phyloP scores from a whole-genome alignment of 2,329 filamentous ascomycete species.

The Rhynchosporium agropyri region DNA sequence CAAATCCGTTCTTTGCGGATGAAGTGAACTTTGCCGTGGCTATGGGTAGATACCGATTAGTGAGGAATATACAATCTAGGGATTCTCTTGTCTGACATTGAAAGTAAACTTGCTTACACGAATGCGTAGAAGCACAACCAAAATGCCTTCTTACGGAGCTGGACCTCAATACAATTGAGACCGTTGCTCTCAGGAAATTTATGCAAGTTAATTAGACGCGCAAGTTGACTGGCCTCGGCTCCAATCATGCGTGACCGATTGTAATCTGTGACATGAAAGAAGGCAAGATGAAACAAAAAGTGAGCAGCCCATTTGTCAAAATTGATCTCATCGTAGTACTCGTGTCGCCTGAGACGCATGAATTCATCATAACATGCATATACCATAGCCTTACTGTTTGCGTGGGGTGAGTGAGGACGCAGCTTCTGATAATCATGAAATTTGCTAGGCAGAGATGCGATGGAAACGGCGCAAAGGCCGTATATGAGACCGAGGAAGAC shows the following conservation, averaged over 20 bases:
- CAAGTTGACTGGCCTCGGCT: not conserved
- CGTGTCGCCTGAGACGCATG: not conserved
- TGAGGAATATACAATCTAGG: not conserved
- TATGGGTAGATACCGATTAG: not conserved
- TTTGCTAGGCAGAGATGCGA: not conserved
- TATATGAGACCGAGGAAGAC: not conserved
- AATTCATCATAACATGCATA: not conserved
- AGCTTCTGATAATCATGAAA: not conserved
- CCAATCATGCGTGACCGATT: not conserved
- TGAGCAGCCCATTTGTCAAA: not conserved
- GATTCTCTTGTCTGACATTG: not conserved
- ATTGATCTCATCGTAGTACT: not conserved
- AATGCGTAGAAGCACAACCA: conserved; percentile 1
- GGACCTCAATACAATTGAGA: not conserved
- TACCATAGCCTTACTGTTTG: not conserved
- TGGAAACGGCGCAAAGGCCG: not conserved
- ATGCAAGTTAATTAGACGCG: not conserved
- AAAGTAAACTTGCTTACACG: not conserved
- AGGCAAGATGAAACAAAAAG: not conserved
- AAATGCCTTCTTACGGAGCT: not conserved
- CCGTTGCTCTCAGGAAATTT: not conserved
- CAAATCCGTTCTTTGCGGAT: not conserved
- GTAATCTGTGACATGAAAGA: not conserved
- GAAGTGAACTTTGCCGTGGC: not conserved
- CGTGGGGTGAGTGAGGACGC: not conserved